Base-by-base conservation (phyloP, 2,329 filamentous ascomycete genomes). In the Shiraia bambusicola region DNA sequence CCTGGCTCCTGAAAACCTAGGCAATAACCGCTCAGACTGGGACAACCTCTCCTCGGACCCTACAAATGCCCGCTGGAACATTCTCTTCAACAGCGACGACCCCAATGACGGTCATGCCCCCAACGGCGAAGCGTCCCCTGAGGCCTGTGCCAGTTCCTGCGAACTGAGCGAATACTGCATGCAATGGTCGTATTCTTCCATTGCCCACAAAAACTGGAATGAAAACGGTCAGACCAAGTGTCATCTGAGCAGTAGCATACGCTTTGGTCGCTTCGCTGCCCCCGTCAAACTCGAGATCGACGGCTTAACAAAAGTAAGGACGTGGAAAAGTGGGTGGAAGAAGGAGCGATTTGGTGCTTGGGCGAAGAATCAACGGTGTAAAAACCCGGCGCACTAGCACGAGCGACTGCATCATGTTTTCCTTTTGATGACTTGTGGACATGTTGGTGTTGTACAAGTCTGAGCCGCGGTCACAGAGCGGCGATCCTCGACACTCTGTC, bases 181-280 rank as follows among this genome's bases (percentile, higher is more conserved):
- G 24, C 62, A 66, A 34, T 66, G 57, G 52, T 63, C 61, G 1
- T 68, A 65, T 31, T 66, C 63, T 1, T 58, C 58, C 2, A 27
- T 59, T 2, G 42, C 42, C 2, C 44, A 46, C 17, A 50, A 50
- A 11, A 66, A 66, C 8, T 58, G 52, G 50, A 66, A 63, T 25
- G 56, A 56, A 39, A 66, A 66, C 30, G 58, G 55, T 6, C 37
- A 52, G n/a, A 65, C 63, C 7, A 64, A 54, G 28, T 66, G 63
- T 16, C 63, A 65, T 45, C 27, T 66, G 9, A 65, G 61, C 37
- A 61, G 59, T 28, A 66, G 55, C 31, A 50, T 66, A 45, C 46
- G 61, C 17, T 51, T 65, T 24, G 63, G 62, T 1, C 13, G 22
- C 10, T 44, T 56, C 22, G 34, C 46, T 4, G 50, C 45, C 9